Conservation (phyloP, 139 green algal genomes). For the Asterochloris sp. region DNA sequence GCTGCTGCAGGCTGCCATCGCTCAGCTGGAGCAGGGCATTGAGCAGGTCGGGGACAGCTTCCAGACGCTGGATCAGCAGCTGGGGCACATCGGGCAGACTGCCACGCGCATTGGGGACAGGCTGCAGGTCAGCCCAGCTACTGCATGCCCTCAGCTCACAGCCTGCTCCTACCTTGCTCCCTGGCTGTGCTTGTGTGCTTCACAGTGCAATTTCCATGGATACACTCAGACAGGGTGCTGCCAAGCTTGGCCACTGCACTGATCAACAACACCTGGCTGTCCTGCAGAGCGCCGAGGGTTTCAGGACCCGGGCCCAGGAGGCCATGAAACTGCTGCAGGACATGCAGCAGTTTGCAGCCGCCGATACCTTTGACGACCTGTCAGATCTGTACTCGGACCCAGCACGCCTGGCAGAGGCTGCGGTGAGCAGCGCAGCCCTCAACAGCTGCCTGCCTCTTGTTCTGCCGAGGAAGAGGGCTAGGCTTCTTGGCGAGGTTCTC, state of each 20-base stretch:
- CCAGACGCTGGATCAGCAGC: constrained; percentile 39
- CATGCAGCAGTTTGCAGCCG: constrained; percentile 44
- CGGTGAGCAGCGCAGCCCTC: constrained; percentile 23
- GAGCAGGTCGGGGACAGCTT: constrained; percentile 35
- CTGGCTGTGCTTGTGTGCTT: too few species aligned
- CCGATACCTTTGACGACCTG: constrained; percentile 36
- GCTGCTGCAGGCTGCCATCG: constrained; percentile 22
- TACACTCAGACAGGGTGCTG: too few species aligned
- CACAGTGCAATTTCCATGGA: too few species aligned
- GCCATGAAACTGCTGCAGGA: constrained; percentile 30
- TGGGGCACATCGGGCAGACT: constrained; percentile 38
- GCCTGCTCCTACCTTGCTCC: too few species aligned
- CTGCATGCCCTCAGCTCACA: too few species aligned
- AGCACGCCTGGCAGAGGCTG: constrained; percentile 43
- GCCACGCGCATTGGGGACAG: constrained; percentile 48
- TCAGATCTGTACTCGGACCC: constrained; percentile 51
- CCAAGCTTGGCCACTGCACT: too few species aligned
- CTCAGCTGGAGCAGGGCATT: constrained; percentile 29
- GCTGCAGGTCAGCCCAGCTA: constrained; percentile 28
- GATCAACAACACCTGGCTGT: too few species aligned
- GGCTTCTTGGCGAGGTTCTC: too few species aligned
- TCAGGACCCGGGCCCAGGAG: constrained; percentile 32
- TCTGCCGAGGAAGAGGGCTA: neutral
- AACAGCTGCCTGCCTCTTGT: neutral
- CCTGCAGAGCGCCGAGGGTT: constrained; percentile 34